Evolutionary conservation across 257 asterid genomes (phyloP).

Genomic region (Anisodus acutangulus): DNA sequence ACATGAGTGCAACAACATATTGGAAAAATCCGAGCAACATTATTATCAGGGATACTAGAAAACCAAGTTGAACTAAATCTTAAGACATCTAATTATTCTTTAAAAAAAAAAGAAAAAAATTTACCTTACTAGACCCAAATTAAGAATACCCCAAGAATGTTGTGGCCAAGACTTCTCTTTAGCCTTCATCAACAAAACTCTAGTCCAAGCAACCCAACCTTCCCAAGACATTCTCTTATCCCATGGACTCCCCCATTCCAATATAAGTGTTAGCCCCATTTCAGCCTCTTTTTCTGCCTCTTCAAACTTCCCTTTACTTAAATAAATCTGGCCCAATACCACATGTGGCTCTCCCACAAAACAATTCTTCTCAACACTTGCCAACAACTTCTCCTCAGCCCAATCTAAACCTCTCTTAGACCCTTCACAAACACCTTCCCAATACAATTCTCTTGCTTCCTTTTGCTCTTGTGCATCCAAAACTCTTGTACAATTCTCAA

Average conservation of each 20-base stretch:
- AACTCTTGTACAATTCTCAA: slow-evolving; percentile 52
- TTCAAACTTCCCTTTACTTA: slow-evolving; percentile 59
- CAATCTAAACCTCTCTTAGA: slow-evolving; percentile 53
- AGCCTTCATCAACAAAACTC: slow-evolving; percentile 71
- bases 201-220: slow-evolving; percentile 88
- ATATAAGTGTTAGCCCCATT: slow-evolving; percentile 64
- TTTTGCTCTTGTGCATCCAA: slow-evolving; percentile 58
- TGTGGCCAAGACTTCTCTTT: slow-evolving; percentile 72
- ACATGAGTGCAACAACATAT: too few species aligned
- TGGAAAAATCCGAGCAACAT: too few species aligned
- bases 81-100: neutral
- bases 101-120: neutral
- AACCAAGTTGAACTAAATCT: neutral
- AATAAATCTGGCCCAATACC: slow-evolving; percentile 70
- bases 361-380: slow-evolving; percentile 69
- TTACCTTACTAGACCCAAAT: slow-evolving; percentile 70
- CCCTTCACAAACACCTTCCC: slow-evolving; percentile 76
- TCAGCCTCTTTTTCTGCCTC: slow-evolving; percentile 67
- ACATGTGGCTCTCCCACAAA: slow-evolving; percentile 73
- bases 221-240: slow-evolving; percentile 94
- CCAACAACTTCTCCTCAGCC: slow-evolving; percentile 60
- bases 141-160: slow-evolving; percentile 62
- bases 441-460: slow-evolving; percentile 68
- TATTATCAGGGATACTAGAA: neutral
- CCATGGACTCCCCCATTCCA: slow-evolving; percentile 97